A percentile compares a stretch with the other conserved stretches of the same genome.
Conservation (phyloP, 768 basidiomycete genomes). For the Tephrocybe sp. region DNA sequence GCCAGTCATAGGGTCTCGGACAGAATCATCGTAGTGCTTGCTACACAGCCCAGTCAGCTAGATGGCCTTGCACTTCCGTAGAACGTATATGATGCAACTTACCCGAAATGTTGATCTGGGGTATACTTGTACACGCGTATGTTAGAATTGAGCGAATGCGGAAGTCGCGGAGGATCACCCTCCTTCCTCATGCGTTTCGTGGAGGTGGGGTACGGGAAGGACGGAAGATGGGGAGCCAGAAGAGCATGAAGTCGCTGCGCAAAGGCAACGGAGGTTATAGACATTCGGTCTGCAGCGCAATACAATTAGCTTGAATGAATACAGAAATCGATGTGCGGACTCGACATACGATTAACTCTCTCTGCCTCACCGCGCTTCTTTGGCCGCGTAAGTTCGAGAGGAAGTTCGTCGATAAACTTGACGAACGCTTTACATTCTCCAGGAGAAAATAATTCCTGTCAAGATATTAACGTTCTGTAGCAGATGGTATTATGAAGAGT, state of each 20-base stretch:
- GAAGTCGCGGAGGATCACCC: slow-evolving; percentile 26
- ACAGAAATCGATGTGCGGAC: background rate
- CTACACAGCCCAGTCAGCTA: slow-evolving; percentile 19
- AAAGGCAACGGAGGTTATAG: slow-evolving; percentile 55
- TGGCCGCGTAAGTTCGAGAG: slow-evolving; percentile 64
- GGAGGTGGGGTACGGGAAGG: slow-evolving; percentile 44
- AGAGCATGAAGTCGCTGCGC: slow-evolving; percentile 48
- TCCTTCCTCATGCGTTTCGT: slow-evolving; percentile 23
- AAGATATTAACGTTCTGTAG: slow-evolving; percentile 3
- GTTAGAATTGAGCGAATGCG: slow-evolving; percentile 68
- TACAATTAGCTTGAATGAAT: background rate
- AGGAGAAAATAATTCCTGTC: slow-evolving; percentile 52
- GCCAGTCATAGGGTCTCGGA: slow-evolving; percentile 55
- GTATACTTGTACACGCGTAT: slow-evolving; percentile 73
- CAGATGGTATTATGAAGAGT: background rate
- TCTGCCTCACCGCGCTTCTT: slow-evolving; percentile 73
- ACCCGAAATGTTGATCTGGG: slow-evolving; percentile 64
- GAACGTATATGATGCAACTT: slow-evolving; percentile 7
- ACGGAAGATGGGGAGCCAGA: slow-evolving; percentile 56
- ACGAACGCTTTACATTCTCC: slow-evolving; percentile 61
- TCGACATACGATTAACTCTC: slow-evolving; percentile 58
- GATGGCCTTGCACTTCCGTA: no score
- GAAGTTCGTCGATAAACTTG: slow-evolving; percentile 56
- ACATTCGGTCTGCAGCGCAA: slow-evolving; percentile 51
- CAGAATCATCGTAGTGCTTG: slow-evolving; percentile 74